Evolutionary conservation across 805 yeast species (phyloP), one percentile per base, ranked within the genome.

Genomic region (Ogataea degrootiae): DNA sequence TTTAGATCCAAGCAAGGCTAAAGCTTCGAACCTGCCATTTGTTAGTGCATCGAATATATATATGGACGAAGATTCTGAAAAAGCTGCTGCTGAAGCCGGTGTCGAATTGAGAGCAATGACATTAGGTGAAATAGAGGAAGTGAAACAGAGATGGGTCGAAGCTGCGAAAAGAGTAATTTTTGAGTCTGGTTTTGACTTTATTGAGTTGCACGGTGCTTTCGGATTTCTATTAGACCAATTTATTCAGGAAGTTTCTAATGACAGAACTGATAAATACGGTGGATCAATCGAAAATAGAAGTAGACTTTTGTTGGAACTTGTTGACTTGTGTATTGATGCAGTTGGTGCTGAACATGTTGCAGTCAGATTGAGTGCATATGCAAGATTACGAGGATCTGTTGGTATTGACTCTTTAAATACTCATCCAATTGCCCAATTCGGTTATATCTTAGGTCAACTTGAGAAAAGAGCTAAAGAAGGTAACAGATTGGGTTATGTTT

Each of bases 301-400:
- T n/a, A n/a, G n/a, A n/a, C n/a, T n/a, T n/a, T n/a, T n/a, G n/a
- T n/a, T n/a, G n/a, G n/a, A n/a, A n/a, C n/a, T n/a, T n/a, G n/a
- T n/a, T n/a, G n/a, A n/a, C n/a, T n/a, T n/a, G n/a, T n/a, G n/a
- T n/a, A n/a, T n/a, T n/a, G n/a, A n/a, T n/a, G n/a, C n/a, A n/a
- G n/a, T n/a, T n/a, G n/a, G n/a, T n/a, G n/a, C n/a, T n/a, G n/a
- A n/a, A n/a, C n/a, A n/a, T n/a, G n/a, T n/a, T n/a, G n/a, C n/a
- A n/a, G n/a, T n/a, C n/a, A 69, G 86, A 57, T 56, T 76, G 22
- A 72, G 80, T 14, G 80, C 81, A 31, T 68, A 63, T 55, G 69
- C 75, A 51, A 44, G 52, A n/a, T 66, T 63, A 49, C 73, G 75
- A 48, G 71, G 65, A 21, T 59, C 67, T n/a, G n/a, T n/a, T n/a